These are phyloP conservation scores for Aurifilum marmelostoma DNA, from an alignment of 2,329 filamentous ascomycete genomes.

Conservation along the genomic window DNA sequence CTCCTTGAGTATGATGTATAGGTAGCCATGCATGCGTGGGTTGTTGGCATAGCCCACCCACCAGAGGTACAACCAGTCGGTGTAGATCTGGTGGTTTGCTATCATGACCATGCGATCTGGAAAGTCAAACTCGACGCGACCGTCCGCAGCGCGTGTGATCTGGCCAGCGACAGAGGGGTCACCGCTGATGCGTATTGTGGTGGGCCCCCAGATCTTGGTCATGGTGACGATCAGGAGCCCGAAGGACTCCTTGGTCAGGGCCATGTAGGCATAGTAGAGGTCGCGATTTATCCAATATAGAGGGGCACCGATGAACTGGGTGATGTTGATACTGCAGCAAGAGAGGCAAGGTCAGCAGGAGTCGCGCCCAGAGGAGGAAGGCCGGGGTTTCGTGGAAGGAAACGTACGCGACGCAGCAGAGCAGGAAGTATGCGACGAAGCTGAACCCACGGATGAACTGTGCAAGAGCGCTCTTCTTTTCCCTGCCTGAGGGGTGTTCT, in stretches of 20 bases:
- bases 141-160: constrained; percentile 70
- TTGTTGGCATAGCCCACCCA: constrained; percentile 84
- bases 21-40: constrained; percentile 78
- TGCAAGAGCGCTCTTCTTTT: constrained; percentile 53
- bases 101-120: constrained; percentile 82
- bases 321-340: constrained; percentile 60
- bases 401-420: constrained; percentile 53
- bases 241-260: constrained; percentile 83
- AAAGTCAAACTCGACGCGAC: constrained; percentile 76
- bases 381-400: background rate
- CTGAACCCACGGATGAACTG: constrained; percentile 57
- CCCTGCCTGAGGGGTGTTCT: constrained; percentile 58
- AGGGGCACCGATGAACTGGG: constrained; percentile 76
- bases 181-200: constrained; percentile 79
- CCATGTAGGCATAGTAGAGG: constrained; percentile 84
- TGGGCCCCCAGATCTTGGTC: constrained; percentile 88
- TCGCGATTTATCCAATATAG: constrained; percentile 77
- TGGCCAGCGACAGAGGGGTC: constrained; percentile 79
- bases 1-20: constrained; percentile 91
- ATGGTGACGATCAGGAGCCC: constrained; percentile 77
- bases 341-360: constrained; percentile 19
- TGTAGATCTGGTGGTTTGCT: constrained; percentile 91
- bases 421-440: constrained; percentile 56
- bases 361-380: background rate
- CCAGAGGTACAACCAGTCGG: constrained; percentile 92